These are phyloP conservation scores for Leptographium radiaticola DNA, from an alignment of 2,329 filamentous ascomycete species.

Conservation along the genomic window DNA sequence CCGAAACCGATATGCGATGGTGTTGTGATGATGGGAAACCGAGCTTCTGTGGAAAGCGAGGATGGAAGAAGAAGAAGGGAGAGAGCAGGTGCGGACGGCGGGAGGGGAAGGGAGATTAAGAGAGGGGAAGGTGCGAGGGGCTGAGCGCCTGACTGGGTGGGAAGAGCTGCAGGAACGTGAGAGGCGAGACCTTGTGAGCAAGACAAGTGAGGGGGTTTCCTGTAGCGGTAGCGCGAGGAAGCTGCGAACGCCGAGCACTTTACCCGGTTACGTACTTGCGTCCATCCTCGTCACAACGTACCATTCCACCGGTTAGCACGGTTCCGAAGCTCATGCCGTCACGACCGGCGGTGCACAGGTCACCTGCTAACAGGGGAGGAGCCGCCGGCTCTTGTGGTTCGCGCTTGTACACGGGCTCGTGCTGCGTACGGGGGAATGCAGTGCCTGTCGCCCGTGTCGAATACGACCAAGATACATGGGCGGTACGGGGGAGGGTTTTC, in stretches of 20 bases:
- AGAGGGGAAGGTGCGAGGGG: slow-evolving; percentile 5
- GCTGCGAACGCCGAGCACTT: neutral
- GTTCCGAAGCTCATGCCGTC: neutral
- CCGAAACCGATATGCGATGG: neutral
- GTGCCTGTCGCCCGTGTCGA: too few relatives aligned
- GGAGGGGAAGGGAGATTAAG: neutral
- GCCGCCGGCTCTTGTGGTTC: too few relatives aligned
- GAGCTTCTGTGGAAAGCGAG: slow-evolving; percentile 2
- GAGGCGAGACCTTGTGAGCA: neutral
- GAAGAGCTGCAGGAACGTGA: neutral
- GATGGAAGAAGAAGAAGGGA: neutral
- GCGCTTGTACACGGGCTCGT: too few relatives aligned
- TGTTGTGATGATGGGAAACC: slow-evolving; percentile 1
- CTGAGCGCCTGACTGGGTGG: neutral
- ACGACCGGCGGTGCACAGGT: neutral
- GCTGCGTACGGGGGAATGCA: too few relatives aligned
- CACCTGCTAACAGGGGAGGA: neutral
- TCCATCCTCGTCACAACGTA: neutral
- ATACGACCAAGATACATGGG: too few relatives aligned
- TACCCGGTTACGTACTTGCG: neutral
- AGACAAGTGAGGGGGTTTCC: neutral
- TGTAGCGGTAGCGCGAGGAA: neutral
- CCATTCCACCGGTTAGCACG: neutral
- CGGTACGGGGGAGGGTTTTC: neutral
- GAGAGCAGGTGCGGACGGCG: neutral